Percentiles rank a stretch among this genome's conserved stretches.
These are phyloP conservation scores for Starmerella sirachaensis DNA, from an alignment of 805 yeast species.

Conservation along the genomic window DNA sequence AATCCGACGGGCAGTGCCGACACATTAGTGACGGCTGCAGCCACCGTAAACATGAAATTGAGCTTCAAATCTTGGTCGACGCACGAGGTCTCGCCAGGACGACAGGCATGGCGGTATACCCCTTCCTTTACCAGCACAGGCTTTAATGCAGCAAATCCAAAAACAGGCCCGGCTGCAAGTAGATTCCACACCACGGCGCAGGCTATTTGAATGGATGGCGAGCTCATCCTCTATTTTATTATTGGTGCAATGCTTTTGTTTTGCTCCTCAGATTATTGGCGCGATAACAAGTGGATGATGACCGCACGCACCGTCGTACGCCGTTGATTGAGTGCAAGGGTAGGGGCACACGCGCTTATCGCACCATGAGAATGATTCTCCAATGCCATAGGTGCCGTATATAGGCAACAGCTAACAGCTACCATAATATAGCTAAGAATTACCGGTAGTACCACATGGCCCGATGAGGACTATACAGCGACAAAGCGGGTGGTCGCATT, in stretches of 20 bases:
- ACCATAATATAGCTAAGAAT: too few species aligned
- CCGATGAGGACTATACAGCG: too few species aligned
- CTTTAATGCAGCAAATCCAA: constrained; percentile 92
- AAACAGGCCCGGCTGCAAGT: constrained; percentile 83
- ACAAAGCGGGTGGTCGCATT: too few species aligned
- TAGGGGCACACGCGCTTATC: too few species aligned
- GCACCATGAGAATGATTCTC: too few species aligned
- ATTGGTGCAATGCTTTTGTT: not conserved
- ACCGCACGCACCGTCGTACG: too few species aligned
- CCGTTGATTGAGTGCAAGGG: constrained; percentile 1
- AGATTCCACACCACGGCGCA: constrained; percentile 84
- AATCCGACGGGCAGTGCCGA: constrained; percentile 74
- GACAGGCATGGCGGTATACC: constrained; percentile 55
- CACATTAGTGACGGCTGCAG: constrained; percentile 77
- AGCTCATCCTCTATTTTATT: not conserved
- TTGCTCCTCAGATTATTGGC: not conserved
- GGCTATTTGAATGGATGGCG: constrained; percentile 35
- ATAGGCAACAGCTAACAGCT: too few species aligned
- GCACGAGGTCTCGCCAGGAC: constrained; percentile 34
- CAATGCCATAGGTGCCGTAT: too few species aligned
- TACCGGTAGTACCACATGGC: too few species aligned
- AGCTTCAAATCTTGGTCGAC: constrained; percentile 69
- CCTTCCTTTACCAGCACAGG: constrained; percentile 70
- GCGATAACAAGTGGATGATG: too few species aligned
- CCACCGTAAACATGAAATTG: constrained; percentile 71